Evolutionary conservation across 441 rosid genomes (phyloP).

Genomic region (Euphorbia celastroides): DNA sequence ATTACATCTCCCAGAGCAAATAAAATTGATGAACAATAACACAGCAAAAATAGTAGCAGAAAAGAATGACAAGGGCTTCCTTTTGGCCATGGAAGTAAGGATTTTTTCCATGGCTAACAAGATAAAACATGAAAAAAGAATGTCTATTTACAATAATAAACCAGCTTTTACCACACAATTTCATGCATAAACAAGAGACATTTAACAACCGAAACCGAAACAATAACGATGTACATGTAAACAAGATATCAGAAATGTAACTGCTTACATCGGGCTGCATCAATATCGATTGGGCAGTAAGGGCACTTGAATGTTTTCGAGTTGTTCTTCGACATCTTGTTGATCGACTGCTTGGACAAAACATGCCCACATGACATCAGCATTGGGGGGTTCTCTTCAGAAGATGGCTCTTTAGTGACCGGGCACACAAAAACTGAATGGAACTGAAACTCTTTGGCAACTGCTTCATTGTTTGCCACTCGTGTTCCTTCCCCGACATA

Average conservation of each 20-base stretch:
- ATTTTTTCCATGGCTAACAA: not conserved
- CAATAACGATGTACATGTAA: too few relatives aligned
- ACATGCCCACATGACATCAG: conserved; percentile 55
- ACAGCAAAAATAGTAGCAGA: not conserved
- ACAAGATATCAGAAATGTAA: conserved; percentile 33
- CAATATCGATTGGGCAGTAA: conserved; percentile 41
- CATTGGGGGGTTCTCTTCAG: conserved; percentile 64
- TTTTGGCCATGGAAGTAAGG: not conserved
- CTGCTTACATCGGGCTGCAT: conserved; percentile 38
- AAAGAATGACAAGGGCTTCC: not conserved
- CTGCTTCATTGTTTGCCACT: conserved; percentile 53
- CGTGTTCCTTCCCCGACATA: conserved; percentile 54
- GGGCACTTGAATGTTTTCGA: conserved; percentile 48
- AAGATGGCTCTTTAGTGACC: conserved; percentile 48
- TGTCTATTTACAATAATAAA: conserved; percentile 26
- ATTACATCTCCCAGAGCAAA: not conserved
- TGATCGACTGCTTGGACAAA: conserved; percentile 51
- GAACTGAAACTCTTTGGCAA: conserved; percentile 54
- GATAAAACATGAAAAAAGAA: conserved; percentile 17
- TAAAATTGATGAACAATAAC: not conserved
- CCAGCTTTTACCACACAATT: conserved; percentile 3
- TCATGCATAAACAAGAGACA: not conserved
- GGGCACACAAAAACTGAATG: conserved; percentile 67
- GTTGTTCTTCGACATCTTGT: conserved; percentile 40
- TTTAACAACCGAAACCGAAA: too few relatives aligned